phyloP scores from a whole-genome alignment of 495 filamentous ascomycete genomes.

The Rusavskia elegans region DNA sequence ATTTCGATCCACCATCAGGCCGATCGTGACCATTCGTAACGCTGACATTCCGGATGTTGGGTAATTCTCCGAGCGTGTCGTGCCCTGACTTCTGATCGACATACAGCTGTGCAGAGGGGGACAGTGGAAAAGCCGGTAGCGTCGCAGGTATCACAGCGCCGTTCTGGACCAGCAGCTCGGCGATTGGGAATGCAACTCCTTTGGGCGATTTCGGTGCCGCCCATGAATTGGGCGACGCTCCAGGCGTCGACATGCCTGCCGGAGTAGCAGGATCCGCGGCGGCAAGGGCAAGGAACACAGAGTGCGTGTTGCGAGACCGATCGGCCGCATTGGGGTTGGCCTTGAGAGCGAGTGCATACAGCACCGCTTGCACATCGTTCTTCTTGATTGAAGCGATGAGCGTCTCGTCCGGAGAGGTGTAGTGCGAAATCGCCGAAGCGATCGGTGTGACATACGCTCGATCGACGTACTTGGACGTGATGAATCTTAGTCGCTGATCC shows the following conservation, averaged over 20 bases:
- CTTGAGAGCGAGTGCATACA: constrained; percentile 76
- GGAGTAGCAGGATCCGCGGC: constrained; percentile 80
- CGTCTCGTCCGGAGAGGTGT: constrained; percentile 68
- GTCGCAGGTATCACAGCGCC: constrained; percentile 70
- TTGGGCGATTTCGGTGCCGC: constrained; percentile 4
- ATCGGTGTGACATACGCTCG: constrained; percentile 65
- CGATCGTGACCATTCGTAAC: constrained; percentile 10
- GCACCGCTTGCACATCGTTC: constrained; percentile 80
- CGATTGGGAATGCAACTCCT: constrained; percentile 52
- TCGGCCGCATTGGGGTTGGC: constrained; percentile 82
- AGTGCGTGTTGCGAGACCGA: constrained; percentile 73
- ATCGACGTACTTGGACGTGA: constrained; percentile 88
- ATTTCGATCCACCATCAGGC: constrained; percentile 25
- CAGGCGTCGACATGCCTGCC: constrained; percentile 23
- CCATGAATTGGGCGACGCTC: constrained; percentile 16
- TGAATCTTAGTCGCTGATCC: constrained; percentile 81
- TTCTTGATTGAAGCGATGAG: constrained; percentile 88
- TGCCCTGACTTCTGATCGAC: constrained; percentile 62
- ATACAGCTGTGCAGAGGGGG: constrained; percentile 61
- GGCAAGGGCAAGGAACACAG: constrained; percentile 81
- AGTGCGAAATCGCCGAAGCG: constrained; percentile 57
- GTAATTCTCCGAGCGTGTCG: constrained; percentile 31
- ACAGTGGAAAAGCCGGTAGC: constrained; percentile 62
- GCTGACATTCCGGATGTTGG: constrained; percentile 22
- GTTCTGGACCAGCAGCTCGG: constrained; percentile 87